These are phyloP conservation scores for Russula lepida DNA, from an alignment of 768 basidiomycete genomes.

Conservation along the genomic window DNA sequence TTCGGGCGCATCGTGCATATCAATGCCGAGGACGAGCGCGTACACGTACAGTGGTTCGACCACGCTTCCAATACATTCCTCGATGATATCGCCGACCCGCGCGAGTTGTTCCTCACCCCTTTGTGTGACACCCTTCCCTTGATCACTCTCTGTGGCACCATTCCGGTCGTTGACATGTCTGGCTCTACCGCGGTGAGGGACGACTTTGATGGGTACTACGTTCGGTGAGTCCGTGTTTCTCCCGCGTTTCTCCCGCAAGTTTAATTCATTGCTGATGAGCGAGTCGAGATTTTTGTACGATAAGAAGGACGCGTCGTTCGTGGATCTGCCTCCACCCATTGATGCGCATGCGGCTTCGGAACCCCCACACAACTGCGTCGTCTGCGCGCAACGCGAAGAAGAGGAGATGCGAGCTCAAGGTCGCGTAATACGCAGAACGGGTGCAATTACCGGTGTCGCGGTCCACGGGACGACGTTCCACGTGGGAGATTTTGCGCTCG, in stretches of 20 bases:
- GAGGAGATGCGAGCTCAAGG: constrained; percentile 27
- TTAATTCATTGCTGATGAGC: neutral
- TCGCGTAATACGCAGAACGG: constrained; percentile 22
- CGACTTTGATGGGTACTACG: constrained; percentile 15
- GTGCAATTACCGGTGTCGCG: constrained; percentile 32
- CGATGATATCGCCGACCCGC: constrained; percentile 48
- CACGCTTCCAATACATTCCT: constrained; percentile 58
- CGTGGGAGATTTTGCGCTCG: constrained; percentile 49
- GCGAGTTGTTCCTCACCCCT: constrained; percentile 57
- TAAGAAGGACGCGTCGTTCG: constrained; percentile 38
- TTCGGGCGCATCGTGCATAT: constrained; percentile 59
- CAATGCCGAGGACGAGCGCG: constrained; percentile 32
- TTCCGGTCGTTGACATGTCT: constrained; percentile 30
- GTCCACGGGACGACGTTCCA: constrained; percentile 49
- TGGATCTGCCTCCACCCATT: constrained; percentile 29
- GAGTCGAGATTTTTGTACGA: constrained; percentile 37
- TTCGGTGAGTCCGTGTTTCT: neutral
- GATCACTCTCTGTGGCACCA: constrained; percentile 39
- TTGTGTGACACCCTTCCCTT: constrained; percentile 41
- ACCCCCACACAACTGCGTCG: constrained; percentile 47
- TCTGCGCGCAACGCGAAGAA: constrained; percentile 34
- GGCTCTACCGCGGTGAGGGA: neutral
- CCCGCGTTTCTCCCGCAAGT: neutral
- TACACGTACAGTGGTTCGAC: constrained; percentile 70
- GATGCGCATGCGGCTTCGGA: constrained; percentile 23